Evolutionary conservation across 2,329 filamentous ascomycete species (phyloP), one percentile per base, ranked within the genome.

Genomic region (Sordariomycetes sp.): DNA sequence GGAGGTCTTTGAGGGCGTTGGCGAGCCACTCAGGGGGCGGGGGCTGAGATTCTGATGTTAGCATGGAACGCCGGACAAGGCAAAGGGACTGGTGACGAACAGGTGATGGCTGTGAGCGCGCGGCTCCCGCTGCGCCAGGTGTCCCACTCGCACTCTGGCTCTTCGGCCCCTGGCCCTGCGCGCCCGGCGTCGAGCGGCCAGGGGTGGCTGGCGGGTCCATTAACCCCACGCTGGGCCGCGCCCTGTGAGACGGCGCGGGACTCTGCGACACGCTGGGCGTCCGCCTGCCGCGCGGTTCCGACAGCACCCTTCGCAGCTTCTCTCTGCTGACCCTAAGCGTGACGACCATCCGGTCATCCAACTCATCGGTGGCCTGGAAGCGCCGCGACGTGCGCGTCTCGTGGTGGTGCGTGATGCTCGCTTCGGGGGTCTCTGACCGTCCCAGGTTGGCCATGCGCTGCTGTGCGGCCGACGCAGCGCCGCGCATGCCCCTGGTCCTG

Each of bases 351-450:
- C 80, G 82, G 63, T 91, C 88, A 58, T 91, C 87, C 16, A 87
- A 94, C 63, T 93, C 90, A 67, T 97, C 92, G 54, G 90, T 82
- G 51, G 84, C 82, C 62, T 88, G 82, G 61, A 76, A 77, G 55
- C 79, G 79, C 58, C 81, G 79, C 6, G 86, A 86, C 8, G 81
- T 84, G 65, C 91, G 79, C 1, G 87, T 82, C 69, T 96, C 90
- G 67, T 86, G 85, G 65, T 85, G 85, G 64, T 86, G 86, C 32
- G 70, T 67, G 40, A 80, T 75, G 58, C 77, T 80, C 11, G 86
- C 77, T 69, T 97, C 94, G 3, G 94, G 94, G 0, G 94, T 97
- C 69, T 92, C 89, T 35, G 93, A 97, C 61, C 94, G 86, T 55
- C 86, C 85, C 55, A 90, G 69, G 62, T 89, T 87, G 40, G 87